Conservation (phyloP, 2,329 filamentous ascomycete species). For the Phyllosticta paracitricarpa region DNA sequence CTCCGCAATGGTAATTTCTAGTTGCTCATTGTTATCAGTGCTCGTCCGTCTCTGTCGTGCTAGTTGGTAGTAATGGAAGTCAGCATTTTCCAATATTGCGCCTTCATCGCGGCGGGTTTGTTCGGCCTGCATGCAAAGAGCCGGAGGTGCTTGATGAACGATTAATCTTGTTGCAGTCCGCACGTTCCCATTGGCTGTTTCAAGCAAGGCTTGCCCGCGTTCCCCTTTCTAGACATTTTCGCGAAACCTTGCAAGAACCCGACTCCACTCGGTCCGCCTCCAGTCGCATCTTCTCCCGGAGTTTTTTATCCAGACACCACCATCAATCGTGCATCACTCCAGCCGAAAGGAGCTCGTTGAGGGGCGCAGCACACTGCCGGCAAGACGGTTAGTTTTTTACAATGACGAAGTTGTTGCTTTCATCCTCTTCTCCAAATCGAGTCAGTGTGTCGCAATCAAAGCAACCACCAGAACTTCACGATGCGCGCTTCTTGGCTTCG, state of each 20-base stretch:
- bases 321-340: background rate
- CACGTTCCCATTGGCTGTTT: background rate
- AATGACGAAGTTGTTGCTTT: no score
- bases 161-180: background rate
- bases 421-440: no score
- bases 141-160: background rate
- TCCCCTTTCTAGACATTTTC: background rate
- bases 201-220: background rate
- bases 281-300: background rate
- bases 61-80: background rate
- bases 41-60: background rate
- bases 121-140: background rate
- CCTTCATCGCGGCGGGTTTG: background rate
- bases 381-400: no score
- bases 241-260: background rate
- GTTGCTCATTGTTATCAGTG: background rate
- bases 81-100: background rate
- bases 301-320: background rate
- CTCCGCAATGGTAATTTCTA: background rate
- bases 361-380: no score
- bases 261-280: background rate
- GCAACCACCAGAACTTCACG: no score
- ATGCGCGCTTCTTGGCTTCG: no score
- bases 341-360: background rate
- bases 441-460: no score